phyloP scores from a whole-genome alignment of 805 yeast species.

The Barnettozyma californica region DNA sequence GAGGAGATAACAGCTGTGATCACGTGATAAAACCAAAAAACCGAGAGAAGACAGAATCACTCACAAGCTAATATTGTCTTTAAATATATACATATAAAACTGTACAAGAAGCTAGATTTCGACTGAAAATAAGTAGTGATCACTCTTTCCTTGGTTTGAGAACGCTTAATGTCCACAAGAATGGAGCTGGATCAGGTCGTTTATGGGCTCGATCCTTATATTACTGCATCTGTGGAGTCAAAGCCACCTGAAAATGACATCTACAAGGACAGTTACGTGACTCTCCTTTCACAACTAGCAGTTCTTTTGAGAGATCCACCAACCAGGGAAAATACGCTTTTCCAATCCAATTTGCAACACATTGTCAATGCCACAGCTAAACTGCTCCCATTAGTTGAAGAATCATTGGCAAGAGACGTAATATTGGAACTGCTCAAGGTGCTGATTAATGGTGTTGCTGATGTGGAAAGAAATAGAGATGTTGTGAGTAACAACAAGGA shows the following conservation, averaged over 20 bases:
- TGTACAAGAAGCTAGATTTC: no score
- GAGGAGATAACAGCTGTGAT: neutral
- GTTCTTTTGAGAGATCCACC: slow-evolving; percentile 18
- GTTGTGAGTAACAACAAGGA: slow-evolving; percentile 5
- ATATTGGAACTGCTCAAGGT: slow-evolving; percentile 20
- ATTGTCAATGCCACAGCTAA: slow-evolving; percentile 12
- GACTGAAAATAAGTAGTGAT: no score
- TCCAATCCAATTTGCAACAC: slow-evolving; percentile 13
- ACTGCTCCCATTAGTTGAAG: slow-evolving; percentile 3
- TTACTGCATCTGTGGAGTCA: slow-evolving; percentile 12
- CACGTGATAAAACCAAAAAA: neutral
- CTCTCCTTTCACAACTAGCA: slow-evolving; percentile 21
- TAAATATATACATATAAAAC: no score
- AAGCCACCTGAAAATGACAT: slow-evolving; percentile 10
- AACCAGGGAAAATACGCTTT: slow-evolving; percentile 12
- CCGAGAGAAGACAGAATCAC: neutral
- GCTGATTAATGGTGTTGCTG: slow-evolving; percentile 24
- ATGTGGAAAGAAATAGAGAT: slow-evolving; percentile 19
- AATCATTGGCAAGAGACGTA: slow-evolving; percentile 9
- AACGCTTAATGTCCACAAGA: neutral
- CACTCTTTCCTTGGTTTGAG: neutral
- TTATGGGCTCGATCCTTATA: slow-evolving; percentile 22
- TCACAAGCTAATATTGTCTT: neutral
- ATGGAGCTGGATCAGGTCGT: slow-evolving; percentile 25
- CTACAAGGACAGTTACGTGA: slow-evolving; percentile 20